A percentile compares a stretch with the other conserved stretches of the same genome.
Evolutionary conservation across 2,329 filamentous ascomycete genomes (phyloP).

Genomic region (Fusarium robinianum): DNA sequence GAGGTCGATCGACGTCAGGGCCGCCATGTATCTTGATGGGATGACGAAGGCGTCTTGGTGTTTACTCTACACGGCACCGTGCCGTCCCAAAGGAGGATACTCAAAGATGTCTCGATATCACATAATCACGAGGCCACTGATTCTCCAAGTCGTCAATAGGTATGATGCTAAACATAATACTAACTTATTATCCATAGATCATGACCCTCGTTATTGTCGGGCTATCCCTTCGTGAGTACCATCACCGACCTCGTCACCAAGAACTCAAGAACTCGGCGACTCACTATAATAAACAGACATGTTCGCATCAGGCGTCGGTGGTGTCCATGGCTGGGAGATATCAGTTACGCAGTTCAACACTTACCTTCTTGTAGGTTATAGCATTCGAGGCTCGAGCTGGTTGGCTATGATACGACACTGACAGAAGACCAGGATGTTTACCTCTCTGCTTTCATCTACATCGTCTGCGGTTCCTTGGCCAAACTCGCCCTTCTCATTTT

Average conservation of each 20-base stretch:
- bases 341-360: slow-evolving; percentile 33
- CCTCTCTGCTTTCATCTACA: slow-evolving; percentile 38
- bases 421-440: slow-evolving; percentile 33
- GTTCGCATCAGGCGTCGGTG: slow-evolving; percentile 34
- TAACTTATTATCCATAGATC: slow-evolving; percentile 13
- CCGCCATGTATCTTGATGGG: too few relatives aligned
- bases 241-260: not conserved
- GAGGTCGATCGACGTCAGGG: too few relatives aligned
- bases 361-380: slow-evolving; percentile 31
- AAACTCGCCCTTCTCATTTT: slow-evolving; percentile 47
- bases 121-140: not conserved
- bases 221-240: slow-evolving; percentile 25
- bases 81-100: too few relatives aligned
- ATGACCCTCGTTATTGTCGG: slow-evolving; percentile 25
- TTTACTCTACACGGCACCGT: too few relatives aligned
- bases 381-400: too few relatives aligned
- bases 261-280: not conserved
- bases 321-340: slow-evolving; percentile 42
- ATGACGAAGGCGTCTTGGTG: too few relatives aligned
- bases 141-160: not conserved
- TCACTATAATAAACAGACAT: slow-evolving; percentile 30
- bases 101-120: too few relatives aligned
- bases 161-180: not conserved
- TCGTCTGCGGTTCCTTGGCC: slow-evolving; percentile 42
- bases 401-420: not conserved